Conservation (phyloP, 2,329 filamentous ascomycete species). For the Phaeosphaeriaceae sp. region DNA sequence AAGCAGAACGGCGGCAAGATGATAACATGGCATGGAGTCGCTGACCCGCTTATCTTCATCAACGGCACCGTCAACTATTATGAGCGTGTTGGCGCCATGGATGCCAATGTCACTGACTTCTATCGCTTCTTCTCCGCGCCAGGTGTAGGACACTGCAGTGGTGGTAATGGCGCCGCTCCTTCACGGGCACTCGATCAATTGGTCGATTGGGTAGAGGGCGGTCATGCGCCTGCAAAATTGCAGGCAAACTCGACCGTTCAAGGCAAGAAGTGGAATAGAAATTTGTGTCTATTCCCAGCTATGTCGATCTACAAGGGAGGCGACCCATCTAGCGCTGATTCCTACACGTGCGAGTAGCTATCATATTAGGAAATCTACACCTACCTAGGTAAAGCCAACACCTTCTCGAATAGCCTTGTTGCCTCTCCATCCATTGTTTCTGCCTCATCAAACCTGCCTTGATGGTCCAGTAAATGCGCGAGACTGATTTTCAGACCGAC, state of each 20-base stretch:
- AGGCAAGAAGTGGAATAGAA: not conserved
- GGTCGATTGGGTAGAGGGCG: slow-evolving; percentile 21
- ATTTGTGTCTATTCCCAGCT: slow-evolving; percentile 6
- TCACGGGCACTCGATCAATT: slow-evolving; percentile 11
- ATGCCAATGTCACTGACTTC: slow-evolving; percentile 10
- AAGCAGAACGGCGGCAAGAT: slow-evolving; percentile 28
- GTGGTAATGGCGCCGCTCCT: slow-evolving; percentile 11
- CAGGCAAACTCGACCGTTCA: slow-evolving; percentile 1
- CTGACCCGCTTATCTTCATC: slow-evolving; percentile 14
- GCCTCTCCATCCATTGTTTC: too few species aligned
- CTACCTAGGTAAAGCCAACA: not conserved
- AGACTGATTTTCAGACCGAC: too few species aligned
- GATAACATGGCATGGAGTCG: slow-evolving; percentile 33
- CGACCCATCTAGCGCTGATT: slow-evolving; percentile 3
- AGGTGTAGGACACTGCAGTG: slow-evolving; percentile 19
- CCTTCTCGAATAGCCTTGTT: too few species aligned
- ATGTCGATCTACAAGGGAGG: slow-evolving; percentile 16
- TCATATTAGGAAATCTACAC: not conserved
- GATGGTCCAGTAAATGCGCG: too few species aligned
- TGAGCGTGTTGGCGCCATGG: not conserved
- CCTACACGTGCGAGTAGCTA: not conserved
- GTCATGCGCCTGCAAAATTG: slow-evolving; percentile 14
- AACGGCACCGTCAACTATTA: slow-evolving; percentile 7
- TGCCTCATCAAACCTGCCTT: too few species aligned
- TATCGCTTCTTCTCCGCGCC: slow-evolving; percentile 20